Conservation (phyloP, 495 filamentous ascomycete species). For the Saxispiralis lemnorum region DNA sequence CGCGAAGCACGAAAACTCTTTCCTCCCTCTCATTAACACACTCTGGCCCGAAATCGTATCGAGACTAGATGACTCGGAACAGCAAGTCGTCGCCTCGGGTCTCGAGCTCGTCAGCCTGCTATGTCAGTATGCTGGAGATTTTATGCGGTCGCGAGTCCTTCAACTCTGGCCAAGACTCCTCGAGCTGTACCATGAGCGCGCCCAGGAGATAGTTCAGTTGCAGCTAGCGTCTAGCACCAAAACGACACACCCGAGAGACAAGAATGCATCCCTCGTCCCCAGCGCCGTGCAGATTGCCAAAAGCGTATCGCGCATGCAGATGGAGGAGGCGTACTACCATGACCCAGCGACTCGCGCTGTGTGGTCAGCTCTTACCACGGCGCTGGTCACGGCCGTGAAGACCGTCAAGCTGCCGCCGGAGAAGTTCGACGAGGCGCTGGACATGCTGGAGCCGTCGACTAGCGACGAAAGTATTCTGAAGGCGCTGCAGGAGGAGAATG, state of each 20-base stretch:
- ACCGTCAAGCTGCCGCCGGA: conserved; percentile 42
- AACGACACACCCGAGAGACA: neutral
- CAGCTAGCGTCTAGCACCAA: neutral
- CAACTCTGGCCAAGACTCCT: conserved; percentile 45
- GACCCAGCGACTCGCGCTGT: conserved; percentile 36
- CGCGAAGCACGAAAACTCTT: conserved; percentile 55
- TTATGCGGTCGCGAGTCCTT: conserved; percentile 53
- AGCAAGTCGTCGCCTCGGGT: conserved; percentile 53
- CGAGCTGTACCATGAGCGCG: conserved; percentile 25
- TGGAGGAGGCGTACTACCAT: conserved; percentile 19
- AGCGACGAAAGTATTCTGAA: conserved; percentile 30
- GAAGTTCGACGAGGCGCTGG: conserved; percentile 51
- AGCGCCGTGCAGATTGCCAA: neutral
- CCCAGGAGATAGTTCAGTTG: conserved; percentile 15
- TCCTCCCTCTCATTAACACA: conserved; percentile 74
- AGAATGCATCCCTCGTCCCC: neutral
- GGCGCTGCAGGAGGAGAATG: conserved; percentile 42
- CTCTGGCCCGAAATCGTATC: conserved; percentile 65
- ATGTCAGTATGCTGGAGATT: conserved; percentile 54
- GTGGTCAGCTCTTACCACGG: conserved; percentile 39
- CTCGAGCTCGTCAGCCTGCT: conserved; percentile 46
- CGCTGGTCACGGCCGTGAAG: conserved; percentile 35
- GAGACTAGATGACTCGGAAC: conserved; percentile 56
- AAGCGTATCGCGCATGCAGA: conserved; percentile 1
- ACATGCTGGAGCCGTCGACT: conserved; percentile 37